Conservation (phyloP, 1,284 basidiomycete species). For the Neolentinus lepideus region DNA sequence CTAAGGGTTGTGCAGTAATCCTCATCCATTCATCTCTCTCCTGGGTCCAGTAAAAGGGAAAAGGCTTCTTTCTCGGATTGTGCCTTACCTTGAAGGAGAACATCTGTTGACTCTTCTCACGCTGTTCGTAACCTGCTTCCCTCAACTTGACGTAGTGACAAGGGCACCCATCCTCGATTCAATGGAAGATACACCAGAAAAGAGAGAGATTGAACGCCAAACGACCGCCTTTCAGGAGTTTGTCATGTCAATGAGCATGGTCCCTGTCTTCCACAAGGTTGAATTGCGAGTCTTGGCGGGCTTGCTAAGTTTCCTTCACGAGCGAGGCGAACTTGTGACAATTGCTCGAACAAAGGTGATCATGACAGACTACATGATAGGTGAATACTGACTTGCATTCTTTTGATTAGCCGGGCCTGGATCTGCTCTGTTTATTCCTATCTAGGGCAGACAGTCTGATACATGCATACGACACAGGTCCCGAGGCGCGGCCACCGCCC, state of each 20-base stretch:
- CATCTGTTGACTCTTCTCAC: slow-evolving; percentile 87
- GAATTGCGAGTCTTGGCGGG: slow-evolving; percentile 83
- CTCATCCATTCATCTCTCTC: slow-evolving; percentile 95
- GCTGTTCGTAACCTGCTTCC: slow-evolving; percentile 90
- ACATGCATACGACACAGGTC: slow-evolving; percentile 50
- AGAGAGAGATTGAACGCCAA: slow-evolving; percentile 77
- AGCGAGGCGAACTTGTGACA: slow-evolving; percentile 70
- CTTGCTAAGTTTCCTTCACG: slow-evolving; percentile 78
- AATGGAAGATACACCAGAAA: slow-evolving; percentile 55
- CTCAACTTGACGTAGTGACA: slow-evolving; percentile 85
- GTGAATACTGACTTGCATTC: slow-evolving; percentile 7
- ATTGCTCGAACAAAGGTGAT: slow-evolving; percentile 78
- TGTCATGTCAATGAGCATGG: slow-evolving; percentile 75
- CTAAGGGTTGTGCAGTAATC: slow-evolving; percentile 46
- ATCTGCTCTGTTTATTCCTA: slow-evolving; percentile 87
- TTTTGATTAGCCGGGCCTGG: slow-evolving; percentile 76
- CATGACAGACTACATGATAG: slow-evolving; percentile 18
- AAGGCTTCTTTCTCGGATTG: slow-evolving; percentile 82
- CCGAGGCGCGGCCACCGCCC: slow-evolving; percentile 52
- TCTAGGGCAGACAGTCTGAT: slow-evolving; percentile 90
- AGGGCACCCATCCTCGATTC: slow-evolving; percentile 67
- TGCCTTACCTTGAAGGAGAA: slow-evolving; percentile 77
- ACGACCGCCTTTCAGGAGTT: slow-evolving; percentile 86
- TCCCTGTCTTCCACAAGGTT: slow-evolving; percentile 75
- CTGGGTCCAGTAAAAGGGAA: slow-evolving; percentile 91